Conservation (phyloP, 2,329 filamentous ascomycete genomes). For the Colletotrichum horii region DNA sequence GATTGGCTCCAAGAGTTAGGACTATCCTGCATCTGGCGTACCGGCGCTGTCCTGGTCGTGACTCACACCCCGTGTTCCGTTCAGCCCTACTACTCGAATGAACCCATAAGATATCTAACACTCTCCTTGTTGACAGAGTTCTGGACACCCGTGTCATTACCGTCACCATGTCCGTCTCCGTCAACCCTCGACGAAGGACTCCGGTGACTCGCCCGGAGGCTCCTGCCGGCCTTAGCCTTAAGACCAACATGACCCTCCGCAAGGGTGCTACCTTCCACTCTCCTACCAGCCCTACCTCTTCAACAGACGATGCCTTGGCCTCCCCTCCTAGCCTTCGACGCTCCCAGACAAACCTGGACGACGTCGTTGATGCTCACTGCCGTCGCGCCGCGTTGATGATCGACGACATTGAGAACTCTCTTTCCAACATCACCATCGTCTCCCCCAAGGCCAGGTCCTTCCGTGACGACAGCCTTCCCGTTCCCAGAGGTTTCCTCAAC, state of each 20-base stretch:
- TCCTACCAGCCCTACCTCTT: constrained; percentile 38
- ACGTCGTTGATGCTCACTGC: constrained; percentile 72
- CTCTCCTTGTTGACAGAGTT: constrained; percentile 26
- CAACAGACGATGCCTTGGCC: constrained; percentile 47
- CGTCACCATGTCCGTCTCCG: constrained; percentile 47
- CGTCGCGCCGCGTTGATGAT: constrained; percentile 72
- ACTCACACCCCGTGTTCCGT: constrained; percentile 33
- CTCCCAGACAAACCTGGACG: constrained; percentile 73
- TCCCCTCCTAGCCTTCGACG: constrained; percentile 62
- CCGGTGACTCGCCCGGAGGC: constrained; percentile 44
- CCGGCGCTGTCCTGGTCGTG: constrained; percentile 26
- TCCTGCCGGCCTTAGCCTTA: constrained; percentile 49
- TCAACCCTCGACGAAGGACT: constrained; percentile 53
- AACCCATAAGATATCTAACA: constrained; percentile 23
- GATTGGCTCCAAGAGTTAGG: constrained; percentile 11
- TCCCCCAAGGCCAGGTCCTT: constrained; percentile 45
- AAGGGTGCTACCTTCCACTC: constrained; percentile 75
- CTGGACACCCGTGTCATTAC: constrained; percentile 34
- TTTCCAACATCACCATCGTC: constrained; percentile 51
- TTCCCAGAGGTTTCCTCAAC: constrained; percentile 65
- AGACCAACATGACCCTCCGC: constrained; percentile 64
- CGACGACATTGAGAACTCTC: constrained; percentile 67
- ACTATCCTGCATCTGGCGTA: constrained; percentile 8
- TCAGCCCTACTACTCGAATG: constrained; percentile 24
- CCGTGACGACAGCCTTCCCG: constrained; percentile 61